Evolutionary conservation across 306 rosid species (phyloP).

Genomic region (Vigna trinervia): DNA sequence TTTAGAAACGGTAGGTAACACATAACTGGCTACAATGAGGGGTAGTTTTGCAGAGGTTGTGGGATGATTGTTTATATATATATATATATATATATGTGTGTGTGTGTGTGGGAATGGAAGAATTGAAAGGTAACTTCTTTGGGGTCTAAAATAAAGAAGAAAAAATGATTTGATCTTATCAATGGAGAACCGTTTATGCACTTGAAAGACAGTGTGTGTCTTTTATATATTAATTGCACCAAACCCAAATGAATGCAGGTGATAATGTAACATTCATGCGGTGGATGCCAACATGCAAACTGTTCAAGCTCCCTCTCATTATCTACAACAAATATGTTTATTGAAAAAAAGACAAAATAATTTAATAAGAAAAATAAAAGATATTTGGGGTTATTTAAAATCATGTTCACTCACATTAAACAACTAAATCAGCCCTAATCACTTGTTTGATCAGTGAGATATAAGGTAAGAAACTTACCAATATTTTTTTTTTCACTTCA

Average conservation of each 20-base stretch:
- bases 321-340: no score
- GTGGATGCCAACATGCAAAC: no score
- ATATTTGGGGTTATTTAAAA: no score
- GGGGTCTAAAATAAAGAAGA: not conserved
- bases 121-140: constrained; percentile 10
- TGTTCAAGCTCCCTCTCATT: no score
- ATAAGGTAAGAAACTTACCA: no score
- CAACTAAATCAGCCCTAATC: no score
- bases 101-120: not conserved
- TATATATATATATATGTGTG: no score
- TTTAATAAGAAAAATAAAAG: no score
- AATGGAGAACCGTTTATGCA: not conserved
- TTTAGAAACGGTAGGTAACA: constrained; percentile 1
- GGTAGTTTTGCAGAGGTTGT: not conserved
- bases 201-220: not conserved
- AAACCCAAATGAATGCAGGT: not conserved
- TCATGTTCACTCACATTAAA: no score
- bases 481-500: no score
- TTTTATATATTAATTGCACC: not conserved
- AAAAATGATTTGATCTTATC: constrained; percentile 31
- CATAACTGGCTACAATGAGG: constrained; percentile 8
- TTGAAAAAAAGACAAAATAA: no score
- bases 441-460: no score
- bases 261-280: not conserved
- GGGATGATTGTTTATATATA: not conserved